phyloP scores from a whole-genome alignment of 805 yeast species.

The Allodekkera sacchari region DNA sequence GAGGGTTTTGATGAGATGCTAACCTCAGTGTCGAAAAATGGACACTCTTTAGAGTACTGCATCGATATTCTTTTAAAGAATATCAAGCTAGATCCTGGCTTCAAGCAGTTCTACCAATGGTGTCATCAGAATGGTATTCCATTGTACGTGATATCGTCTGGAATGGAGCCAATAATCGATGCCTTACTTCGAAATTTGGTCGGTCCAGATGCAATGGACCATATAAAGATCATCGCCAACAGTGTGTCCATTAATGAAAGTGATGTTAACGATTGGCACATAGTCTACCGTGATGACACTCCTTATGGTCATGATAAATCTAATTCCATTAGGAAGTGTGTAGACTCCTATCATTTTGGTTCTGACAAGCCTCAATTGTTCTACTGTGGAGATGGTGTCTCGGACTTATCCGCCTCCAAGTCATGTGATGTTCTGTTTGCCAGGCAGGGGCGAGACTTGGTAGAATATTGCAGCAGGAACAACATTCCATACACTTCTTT shows the following conservation, averaged over 20 bases:
- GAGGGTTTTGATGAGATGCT: constrained; percentile 84
- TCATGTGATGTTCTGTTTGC: constrained; percentile 93
- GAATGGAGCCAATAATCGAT: constrained; percentile 87
- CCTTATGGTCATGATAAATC: constrained; percentile 95
- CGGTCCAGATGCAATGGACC: constrained; percentile 64
- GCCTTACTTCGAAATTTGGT: constrained; percentile 68
- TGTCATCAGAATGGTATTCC: constrained; percentile 67
- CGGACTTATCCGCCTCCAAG: constrained; percentile 90
- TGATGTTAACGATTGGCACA: constrained; percentile 57
- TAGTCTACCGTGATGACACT: constrained; percentile 77
- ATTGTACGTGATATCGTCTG: constrained; percentile 79
- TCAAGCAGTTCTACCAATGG: constrained; percentile 74
- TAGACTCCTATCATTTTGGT: constrained; percentile 18
- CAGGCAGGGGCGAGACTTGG: constrained; percentile 83
- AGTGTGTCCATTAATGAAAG: constrained; percentile 37
- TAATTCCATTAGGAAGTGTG: constrained; percentile 46
- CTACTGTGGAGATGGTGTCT: constrained; percentile 97
- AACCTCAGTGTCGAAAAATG: constrained; percentile 54
- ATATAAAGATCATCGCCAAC: constrained; percentile 77
- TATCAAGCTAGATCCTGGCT: constrained; percentile 84
- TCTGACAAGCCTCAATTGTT: constrained; percentile 55
- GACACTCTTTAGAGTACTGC: constrained; percentile 58
- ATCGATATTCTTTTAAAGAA: constrained; percentile 57
- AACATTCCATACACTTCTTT: constrained; percentile 81
- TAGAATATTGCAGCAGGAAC: constrained; percentile 74